phyloP scores from a whole-genome alignment of 148 eudicot genomes.

The Hydrangea macrophylla region DNA sequence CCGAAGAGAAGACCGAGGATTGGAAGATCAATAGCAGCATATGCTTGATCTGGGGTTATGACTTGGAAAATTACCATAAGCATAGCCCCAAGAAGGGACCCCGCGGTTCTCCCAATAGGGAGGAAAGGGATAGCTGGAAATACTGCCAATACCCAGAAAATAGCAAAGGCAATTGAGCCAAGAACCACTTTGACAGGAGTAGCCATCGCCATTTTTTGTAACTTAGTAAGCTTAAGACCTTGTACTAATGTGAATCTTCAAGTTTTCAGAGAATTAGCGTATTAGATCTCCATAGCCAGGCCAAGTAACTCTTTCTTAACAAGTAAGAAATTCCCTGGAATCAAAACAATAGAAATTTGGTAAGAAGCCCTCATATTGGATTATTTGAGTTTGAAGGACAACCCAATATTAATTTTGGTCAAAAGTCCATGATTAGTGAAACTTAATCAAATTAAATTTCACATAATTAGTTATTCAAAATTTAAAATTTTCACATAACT shows the following conservation, averaged over 20 bases:
- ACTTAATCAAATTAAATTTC: too few species aligned
- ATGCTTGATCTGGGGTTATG: slow-evolving; percentile 65
- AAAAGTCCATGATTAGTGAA: too few species aligned
- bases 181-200: slow-evolving; percentile 51
- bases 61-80: slow-evolving; percentile 71
- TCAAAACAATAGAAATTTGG: too few species aligned
- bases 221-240: not conserved
- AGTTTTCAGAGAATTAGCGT: not conserved
- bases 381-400: not conserved
- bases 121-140: slow-evolving; percentile 65
- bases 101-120: slow-evolving; percentile 70
- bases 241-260: not conserved
- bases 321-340: not conserved
- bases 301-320: not conserved
- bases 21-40: slow-evolving; percentile 63
- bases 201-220: slow-evolving; percentile 46
- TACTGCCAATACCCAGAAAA: slow-evolving; percentile 79
- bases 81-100: slow-evolving; percentile 75
- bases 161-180: slow-evolving; percentile 58
- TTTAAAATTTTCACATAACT: too few species aligned
- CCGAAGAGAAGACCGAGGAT: slow-evolving; percentile 42
- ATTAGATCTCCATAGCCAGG: not conserved
- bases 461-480: too few species aligned
- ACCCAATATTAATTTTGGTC: too few species aligned
- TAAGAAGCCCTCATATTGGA: too few species aligned